Percentiles rank a stretch among this genome's conserved stretches.
Evolutionary conservation across 257 asterid species (phyloP).

Genomic region (Nicotiana sylvestris): DNA sequence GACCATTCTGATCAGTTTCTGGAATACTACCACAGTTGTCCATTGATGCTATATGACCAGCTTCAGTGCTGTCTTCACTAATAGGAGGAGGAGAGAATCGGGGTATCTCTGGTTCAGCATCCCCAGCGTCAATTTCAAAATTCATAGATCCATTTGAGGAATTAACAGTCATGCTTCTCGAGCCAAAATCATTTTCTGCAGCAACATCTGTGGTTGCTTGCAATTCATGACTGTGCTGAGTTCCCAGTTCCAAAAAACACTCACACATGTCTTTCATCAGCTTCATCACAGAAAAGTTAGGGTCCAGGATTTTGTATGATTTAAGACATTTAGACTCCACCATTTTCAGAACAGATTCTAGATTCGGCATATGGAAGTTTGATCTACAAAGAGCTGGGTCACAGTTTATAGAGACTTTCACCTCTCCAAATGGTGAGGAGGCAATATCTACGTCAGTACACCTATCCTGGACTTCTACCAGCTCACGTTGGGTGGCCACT

Average conservation of each 20-base stretch:
- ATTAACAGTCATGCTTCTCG: conserved; percentile 13
- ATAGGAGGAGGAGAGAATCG: conserved; percentile 29
- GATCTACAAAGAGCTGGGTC: conserved; percentile 32
- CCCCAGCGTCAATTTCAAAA: conserved; percentile 28
- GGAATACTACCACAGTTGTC: conserved; percentile 25
- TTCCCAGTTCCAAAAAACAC: conserved; percentile 41
- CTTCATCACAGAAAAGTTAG: conserved; percentile 38
- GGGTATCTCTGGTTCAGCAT: conserved; percentile 20
- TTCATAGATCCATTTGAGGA: conserved; percentile 24
- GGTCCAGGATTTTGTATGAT: conserved; percentile 36
- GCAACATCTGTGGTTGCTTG: conserved; percentile 18
- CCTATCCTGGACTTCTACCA: conserved; percentile 22
- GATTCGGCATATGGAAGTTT: conserved; percentile 40
- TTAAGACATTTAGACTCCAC: conserved; percentile 48
- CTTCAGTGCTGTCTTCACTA: conserved; percentile 25
- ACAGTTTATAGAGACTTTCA: conserved; percentile 43
- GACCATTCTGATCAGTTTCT: conserved; percentile 26
- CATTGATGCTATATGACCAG: conserved; percentile 23
- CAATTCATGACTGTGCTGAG: conserved; percentile 26
- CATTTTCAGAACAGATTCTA: conserved; percentile 39
- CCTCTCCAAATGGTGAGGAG: conserved; percentile 56
- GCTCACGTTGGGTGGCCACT: conserved; percentile 22
- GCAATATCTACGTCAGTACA: conserved; percentile 43
- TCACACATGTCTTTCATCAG: conserved; percentile 60
- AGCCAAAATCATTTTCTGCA: conserved; percentile 5